A percentile compares a stretch with the other conserved stretches of the same genome.
These are phyloP conservation scores for Colletotrichum nymphaeae DNA, from an alignment of 2,329 filamentous ascomycete species.

Conservation along the genomic window DNA sequence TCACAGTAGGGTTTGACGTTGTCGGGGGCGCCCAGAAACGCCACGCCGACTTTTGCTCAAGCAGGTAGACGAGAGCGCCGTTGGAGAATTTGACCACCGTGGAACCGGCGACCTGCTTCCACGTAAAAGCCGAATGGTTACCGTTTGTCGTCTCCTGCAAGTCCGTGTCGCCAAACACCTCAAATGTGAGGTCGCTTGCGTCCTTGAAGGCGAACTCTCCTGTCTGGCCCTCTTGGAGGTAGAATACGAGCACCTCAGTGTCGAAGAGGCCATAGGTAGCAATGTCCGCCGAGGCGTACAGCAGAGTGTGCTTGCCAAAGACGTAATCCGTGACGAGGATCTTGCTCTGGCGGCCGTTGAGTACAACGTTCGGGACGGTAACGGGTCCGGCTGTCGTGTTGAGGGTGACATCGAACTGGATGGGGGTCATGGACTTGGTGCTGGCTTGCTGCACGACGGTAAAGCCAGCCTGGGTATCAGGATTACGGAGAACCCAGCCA, in stretches of 20 bases:
- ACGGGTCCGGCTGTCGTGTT: constrained; percentile 58
- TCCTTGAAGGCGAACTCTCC: constrained; percentile 69
- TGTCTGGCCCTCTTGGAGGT: constrained; percentile 68
- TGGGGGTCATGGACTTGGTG: constrained; percentile 55
- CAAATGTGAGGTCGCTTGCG: constrained; percentile 45
- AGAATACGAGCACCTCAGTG: constrained; percentile 72
- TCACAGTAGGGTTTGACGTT: constrained; percentile 46
- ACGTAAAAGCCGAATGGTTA: constrained; percentile 46
- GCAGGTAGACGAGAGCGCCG: constrained; percentile 64
- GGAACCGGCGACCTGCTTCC: constrained; percentile 61
- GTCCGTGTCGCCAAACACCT: constrained; percentile 47
- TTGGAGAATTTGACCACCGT: constrained; percentile 62
- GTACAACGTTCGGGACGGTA: constrained; percentile 59
- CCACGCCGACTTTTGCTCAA: constrained; percentile 74
- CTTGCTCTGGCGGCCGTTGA: constrained; percentile 74
- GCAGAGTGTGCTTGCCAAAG: constrained; percentile 66
- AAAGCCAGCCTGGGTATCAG: constrained; percentile 60
- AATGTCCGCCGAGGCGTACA: constrained; percentile 78
- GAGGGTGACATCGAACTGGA: constrained; percentile 58
- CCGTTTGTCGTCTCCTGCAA: constrained; percentile 36
- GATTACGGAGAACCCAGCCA: constrained; percentile 64
- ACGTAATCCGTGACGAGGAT: constrained; percentile 76
- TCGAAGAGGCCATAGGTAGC: constrained; percentile 70
- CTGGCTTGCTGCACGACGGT: constrained; percentile 60
- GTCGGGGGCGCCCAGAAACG: constrained; percentile 74